phyloP scores from a whole-genome alignment of 805 yeast genomes.

The Suhomyces faveliae region DNA sequence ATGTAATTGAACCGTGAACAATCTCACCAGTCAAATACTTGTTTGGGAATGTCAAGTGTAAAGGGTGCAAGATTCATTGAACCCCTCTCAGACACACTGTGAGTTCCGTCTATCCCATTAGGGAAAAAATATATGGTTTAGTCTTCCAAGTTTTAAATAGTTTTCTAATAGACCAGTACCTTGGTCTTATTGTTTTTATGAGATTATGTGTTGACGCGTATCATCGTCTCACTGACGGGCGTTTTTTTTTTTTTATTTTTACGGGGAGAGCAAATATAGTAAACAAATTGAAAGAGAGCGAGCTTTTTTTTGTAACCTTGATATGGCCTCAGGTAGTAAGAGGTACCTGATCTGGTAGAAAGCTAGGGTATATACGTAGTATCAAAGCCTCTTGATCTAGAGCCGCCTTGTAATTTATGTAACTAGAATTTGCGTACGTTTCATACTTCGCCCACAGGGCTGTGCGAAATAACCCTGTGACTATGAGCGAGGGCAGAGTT shows the following conservation, averaged over 20 bases:
- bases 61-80: not conserved
- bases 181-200: not conserved
- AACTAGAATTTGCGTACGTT: not conserved
- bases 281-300: too few species aligned
- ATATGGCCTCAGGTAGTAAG: too few species aligned
- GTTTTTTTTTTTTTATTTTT: not conserved
- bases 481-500: not conserved
- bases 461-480: not conserved
- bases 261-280: not conserved
- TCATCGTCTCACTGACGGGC: conserved; percentile 1
- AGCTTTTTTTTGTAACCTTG: too few species aligned
- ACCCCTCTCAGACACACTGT: not conserved
- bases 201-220: conserved; percentile 5
- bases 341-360: not conserved
- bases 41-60: not conserved
- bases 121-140: not conserved
- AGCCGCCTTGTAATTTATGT: not conserved
- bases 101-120: not conserved
- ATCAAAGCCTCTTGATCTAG: too few species aligned
- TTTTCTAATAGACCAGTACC: not conserved
- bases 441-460: not conserved
- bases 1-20: not conserved
- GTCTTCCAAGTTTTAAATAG: not conserved
- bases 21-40: not conserved
- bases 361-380: too few species aligned